A percentile compares a stretch with the other conserved stretches of the same genome.
Conservation (phyloP, 2,329 filamentous ascomycete genomes). For the Botrytis tulipae region DNA sequence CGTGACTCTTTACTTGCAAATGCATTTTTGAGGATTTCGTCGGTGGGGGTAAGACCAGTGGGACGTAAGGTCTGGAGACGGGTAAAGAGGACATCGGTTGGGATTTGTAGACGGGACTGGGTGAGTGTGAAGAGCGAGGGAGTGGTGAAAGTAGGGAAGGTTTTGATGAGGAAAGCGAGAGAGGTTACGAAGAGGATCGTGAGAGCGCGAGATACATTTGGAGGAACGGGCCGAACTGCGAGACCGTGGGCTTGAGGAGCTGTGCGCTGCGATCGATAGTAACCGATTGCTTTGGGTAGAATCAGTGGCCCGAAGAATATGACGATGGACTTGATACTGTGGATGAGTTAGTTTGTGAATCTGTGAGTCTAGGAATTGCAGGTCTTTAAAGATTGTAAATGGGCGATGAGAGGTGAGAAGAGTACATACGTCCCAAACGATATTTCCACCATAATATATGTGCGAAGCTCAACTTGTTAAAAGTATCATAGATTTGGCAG, state of each 20-base stretch:
- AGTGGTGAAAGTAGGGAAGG: constrained; percentile 65
- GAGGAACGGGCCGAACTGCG: constrained; percentile 55
- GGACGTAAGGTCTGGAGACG: constrained; percentile 63
- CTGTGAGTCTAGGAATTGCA: background rate
- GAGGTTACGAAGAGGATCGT: constrained; percentile 54
- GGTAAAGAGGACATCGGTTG: constrained; percentile 80
- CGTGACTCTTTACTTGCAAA: constrained; percentile 71
- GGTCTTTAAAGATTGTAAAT: constrained; percentile 39
- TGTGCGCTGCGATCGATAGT: constrained; percentile 57
- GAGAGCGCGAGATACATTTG: constrained; percentile 55
- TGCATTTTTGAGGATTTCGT: constrained; percentile 64
- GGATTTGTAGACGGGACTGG: constrained; percentile 77
- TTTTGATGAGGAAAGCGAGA: constrained; percentile 57
- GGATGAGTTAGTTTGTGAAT: constrained; percentile 22
- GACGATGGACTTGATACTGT: constrained; percentile 46
- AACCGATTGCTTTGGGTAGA: constrained; percentile 62
- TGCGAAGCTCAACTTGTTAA: constrained; percentile 1
- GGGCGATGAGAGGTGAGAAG: constrained; percentile 14
- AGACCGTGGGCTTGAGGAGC: constrained; percentile 46
- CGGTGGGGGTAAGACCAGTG: constrained; percentile 50
- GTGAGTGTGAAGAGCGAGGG: constrained; percentile 81
- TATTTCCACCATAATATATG: constrained; percentile 40
- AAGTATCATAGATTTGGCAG: background rate
- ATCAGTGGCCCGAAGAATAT: constrained; percentile 67
- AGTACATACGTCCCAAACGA: constrained; percentile 51